Evolutionary conservation across 495 filamentous ascomycete species (phyloP), one percentile per base, ranked within the genome.

Genomic region (Neurospora sp.): DNA sequence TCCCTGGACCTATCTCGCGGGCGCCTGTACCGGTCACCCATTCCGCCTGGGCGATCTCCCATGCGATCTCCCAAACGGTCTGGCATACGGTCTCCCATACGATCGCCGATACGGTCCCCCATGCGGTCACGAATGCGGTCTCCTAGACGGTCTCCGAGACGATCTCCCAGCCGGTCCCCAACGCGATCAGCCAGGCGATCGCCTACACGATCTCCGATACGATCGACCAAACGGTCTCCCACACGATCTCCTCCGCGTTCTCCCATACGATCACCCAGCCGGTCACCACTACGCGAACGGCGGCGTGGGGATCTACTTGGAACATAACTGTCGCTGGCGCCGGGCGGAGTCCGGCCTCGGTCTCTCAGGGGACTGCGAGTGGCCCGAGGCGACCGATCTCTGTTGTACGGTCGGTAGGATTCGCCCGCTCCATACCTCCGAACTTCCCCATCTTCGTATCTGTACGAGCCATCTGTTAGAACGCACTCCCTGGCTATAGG

Each of bases 381-480:
- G 40, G 81, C 76, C 39, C 80, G 82, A 14, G 84, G 83, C 35
- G 83, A 82, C 37, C 84, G 83, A 71, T 83, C 82, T 7, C 85
- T 81, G 72, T 84, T 85, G 70, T 80, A 83, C 5, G 87, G 87
- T 41, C 86, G 77, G 74, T 87, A 89, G 20, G 84, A 86, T 79
- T 89, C 87, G 0, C 87, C 87, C n/a, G 82, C 85, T 38, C 87
- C 87, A 75, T 87, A 86, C 72, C 82, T 82, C 47, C 85, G 82
- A 22, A 87, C 86, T 76, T 87, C 85, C 5, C 87, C 87, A 61
- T 88, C 86, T 72, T 86, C 85, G 75, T 85, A 86, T 71, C 84
- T 85, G 71, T 53, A 3, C 0, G 53, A 37, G 7, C 27, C 22
- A 8, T 65, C 53, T 35, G 53, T 65, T 35, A 65, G 53, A 65